Conservation (phyloP, 176 grass and related monocot genomes). For the Tuctoria greenei region DNA sequence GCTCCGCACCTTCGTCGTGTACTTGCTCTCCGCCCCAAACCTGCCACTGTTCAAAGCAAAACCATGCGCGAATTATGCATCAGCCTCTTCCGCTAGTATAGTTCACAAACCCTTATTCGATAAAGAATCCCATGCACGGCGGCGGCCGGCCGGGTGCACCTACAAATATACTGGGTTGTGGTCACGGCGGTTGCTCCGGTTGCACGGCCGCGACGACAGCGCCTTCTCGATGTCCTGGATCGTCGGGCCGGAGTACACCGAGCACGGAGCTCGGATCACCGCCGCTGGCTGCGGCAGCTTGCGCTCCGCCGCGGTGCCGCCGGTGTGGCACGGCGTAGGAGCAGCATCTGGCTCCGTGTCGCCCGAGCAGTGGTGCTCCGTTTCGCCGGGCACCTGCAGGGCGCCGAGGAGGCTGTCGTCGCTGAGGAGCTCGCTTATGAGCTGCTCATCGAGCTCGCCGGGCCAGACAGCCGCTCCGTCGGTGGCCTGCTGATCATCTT, state of each 20-base stretch:
- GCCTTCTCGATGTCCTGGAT: slow-evolving; percentile 62
- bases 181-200: slow-evolving; percentile 22
- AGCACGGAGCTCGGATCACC: slow-evolving; percentile 39
- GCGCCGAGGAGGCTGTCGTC: slow-evolving; percentile 35
- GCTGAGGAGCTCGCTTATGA: slow-evolving; percentile 60
- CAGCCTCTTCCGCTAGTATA: background rate
- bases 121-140: too few species aligned
- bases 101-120: too few species aligned
- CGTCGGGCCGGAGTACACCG: slow-evolving; percentile 69
- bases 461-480: slow-evolving; percentile 33
- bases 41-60: slow-evolving; percentile 21
- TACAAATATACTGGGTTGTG: slow-evolving; percentile 31
- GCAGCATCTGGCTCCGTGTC: background rate
- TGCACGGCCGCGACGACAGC: slow-evolving; percentile 32
- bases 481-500: slow-evolving; percentile 5
- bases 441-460: slow-evolving; percentile 51
- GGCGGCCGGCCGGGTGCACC: background rate
- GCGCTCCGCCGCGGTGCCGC: slow-evolving; percentile 13
- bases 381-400: background rate
- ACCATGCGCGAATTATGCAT: background rate
- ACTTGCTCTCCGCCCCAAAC: slow-evolving; percentile 45
- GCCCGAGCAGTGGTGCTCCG: background rate
- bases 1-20: slow-evolving; percentile 53
- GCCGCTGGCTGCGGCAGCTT: slow-evolving; percentile 12
- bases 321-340: background rate